Evolutionary conservation across 345 rosid species (phyloP), one percentile per base, ranked within the genome.

Genomic region (Salix caprea): DNA sequence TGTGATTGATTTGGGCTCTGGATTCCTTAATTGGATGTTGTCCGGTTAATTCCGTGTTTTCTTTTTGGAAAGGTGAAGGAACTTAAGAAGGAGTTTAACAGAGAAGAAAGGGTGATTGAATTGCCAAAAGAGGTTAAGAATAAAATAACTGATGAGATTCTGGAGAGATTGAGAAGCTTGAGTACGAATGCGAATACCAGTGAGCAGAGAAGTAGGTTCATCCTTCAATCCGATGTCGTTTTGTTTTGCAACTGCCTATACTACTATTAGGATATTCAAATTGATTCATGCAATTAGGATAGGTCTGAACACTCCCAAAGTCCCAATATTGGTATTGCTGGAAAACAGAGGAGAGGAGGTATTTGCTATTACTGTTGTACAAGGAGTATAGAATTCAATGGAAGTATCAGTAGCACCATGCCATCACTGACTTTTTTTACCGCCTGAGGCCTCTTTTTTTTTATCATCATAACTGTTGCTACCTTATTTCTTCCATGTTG

Each of bases 91-190:
- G 89, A 86, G 74, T 69, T 87, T 23, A 39, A 76, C 18, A 64
- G 60, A 52, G 80, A 86, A 23, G 89, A 88, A 77, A 73, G 76
- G 9, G 79, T 44, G 39, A 75, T 72, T 78, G 87, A 90, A 70
- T 75, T 96, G 52, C 91, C 95, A 16, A 78, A 65, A 74, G 68
- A 79, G 56, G 83, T 90, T 71, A 92, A 89, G 75, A 88, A 78
- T 73, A 88, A 72, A 81, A 83, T 96, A 79, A 82, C 83, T 19
- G 92, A 91, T 82, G 97, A 96, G 84, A 85, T 96, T 75, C 69
- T 96, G 66, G 80, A 52, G 87, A 82, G 81, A 76, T 77, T 96
- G 67, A 90, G 76, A 81, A 85, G 81, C 76, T 82, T 90, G 73
- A 77, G 80, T 56, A 82, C 69, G 2, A 84, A 81, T 74, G 87